phyloP scores from a whole-genome alignment of 495 filamentous ascomycete species.

The Gamarada debralockiae region DNA sequence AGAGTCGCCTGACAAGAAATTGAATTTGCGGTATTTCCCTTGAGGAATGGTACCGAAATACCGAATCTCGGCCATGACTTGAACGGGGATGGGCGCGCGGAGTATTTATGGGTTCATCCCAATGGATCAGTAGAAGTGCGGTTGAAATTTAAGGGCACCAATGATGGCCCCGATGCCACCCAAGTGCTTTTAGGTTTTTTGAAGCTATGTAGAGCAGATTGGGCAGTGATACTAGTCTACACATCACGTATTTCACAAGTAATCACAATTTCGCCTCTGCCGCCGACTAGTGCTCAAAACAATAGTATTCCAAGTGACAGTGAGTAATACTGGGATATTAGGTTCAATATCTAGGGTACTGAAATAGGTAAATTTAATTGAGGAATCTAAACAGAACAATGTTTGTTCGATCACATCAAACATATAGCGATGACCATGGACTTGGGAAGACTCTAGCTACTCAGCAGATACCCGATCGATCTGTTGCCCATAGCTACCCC shows the following conservation, averaged over 20 bases:
- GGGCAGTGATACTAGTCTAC: background rate
- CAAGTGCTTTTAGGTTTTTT: too few species aligned
- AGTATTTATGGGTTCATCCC: slow-evolving; percentile 7
- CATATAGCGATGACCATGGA: background rate
- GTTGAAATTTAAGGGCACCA: background rate
- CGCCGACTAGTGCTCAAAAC: background rate
- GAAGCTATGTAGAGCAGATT: background rate
- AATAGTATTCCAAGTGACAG: background rate
- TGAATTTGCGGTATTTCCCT: slow-evolving; percentile 7
- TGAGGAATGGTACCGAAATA: too few species aligned
- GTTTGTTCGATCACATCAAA: background rate
- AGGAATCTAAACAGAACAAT: background rate
- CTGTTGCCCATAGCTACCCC: background rate
- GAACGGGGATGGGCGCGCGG: too few species aligned
- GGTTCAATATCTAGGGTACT: background rate
- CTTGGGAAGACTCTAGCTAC: background rate
- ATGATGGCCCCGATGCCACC: slow-evolving; percentile 2
- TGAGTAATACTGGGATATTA: background rate
- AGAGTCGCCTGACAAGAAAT: background rate
- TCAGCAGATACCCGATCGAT: background rate
- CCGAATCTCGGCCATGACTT: too few species aligned
- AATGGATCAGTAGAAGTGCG: background rate
- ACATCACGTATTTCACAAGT: background rate
- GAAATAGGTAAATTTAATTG: background rate
- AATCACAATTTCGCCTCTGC: background rate